Evolutionary conservation across 2,329 filamentous ascomycete genomes (phyloP), one percentile per base, ranked within the genome.

Genomic region (Penicillium sclerotigenum): DNA sequence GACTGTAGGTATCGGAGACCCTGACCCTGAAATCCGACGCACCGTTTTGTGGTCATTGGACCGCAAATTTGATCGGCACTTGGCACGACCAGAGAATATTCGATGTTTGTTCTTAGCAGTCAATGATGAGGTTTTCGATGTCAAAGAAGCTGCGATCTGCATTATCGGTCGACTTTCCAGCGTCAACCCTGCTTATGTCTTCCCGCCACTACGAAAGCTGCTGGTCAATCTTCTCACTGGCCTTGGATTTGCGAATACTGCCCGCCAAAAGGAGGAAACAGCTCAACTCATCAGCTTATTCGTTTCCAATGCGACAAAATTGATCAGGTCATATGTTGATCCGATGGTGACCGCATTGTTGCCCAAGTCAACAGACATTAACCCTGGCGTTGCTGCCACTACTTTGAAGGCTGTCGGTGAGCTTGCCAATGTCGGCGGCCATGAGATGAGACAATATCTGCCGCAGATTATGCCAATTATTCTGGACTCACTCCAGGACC

Each of bases 21-120:
- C 88, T 1, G 91, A 97, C 64, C 83, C 91, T 14, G 89, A 89
- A 63, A 99, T 99, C 61, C 87, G 94, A 57, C 83, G 87, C 66
- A 96, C 91, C 0, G 93, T 99, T 3, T 81, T 99, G 22, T 86
- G 87, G 47, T 94, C 94, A 18, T 81, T 99, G 10, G 94, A 97
- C 71, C 86, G 90, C 62, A 89, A 94, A 49, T 99, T 99, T 68
- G 94, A 99, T 70, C 87, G 91, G 45, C 94, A 99, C 71, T 81
- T 99, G n/a, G 91, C 91, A 40, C 96, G 97, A 72, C 92, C 95
- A 1, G 93, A 99, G 72, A 99, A 99, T 68, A 95, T 99, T 46
- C 87, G 95, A 20, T 96, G 92, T 14, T 78, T 99, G 0, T 97
- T 99, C 74, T 87, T 97, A 57, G 93, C 94, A 0, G 82, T 99